Evolutionary conservation across 441 rosid genomes (phyloP).

Genomic region (Populus hybrid): DNA sequence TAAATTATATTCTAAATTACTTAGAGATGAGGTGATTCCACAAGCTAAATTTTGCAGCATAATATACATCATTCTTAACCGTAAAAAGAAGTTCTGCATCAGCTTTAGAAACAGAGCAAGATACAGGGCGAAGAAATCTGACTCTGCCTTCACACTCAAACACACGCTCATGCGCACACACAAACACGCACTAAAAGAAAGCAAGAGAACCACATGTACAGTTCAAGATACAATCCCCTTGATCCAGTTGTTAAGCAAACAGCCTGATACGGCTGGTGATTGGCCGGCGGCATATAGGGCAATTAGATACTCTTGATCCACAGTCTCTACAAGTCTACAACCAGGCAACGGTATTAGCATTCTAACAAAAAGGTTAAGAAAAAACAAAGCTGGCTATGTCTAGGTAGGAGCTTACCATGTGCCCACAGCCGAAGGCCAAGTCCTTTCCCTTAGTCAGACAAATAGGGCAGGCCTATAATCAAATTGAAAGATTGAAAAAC

Average conservation of each 20-base stretch:
- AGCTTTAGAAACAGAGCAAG: not conserved
- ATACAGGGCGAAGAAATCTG: not conserved
- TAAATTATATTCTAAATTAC: not conserved
- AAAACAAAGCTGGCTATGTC: not conserved
- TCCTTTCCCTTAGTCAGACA: slow-evolving; percentile 63
- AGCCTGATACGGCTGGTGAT: slow-evolving; percentile 61
- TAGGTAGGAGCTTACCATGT: slow-evolving; percentile 48
- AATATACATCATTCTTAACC: not conserved
- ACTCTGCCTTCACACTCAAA: not conserved
- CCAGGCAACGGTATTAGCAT: slow-evolving; percentile 2
- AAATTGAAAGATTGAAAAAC: slow-evolving; percentile 6
- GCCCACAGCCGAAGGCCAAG: slow-evolving; percentile 77
- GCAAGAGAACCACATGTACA: not conserved
- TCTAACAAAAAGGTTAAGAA: not conserved
- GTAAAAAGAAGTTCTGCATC: not conserved
- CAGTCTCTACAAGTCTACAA: slow-evolving; percentile 73
- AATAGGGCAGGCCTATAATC: slow-evolving; percentile 61
- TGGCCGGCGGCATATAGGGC: slow-evolving; percentile 73
- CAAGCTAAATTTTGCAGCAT: not conserved
- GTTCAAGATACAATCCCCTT: not conserved
- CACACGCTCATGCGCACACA: not conserved
- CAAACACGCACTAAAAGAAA: not conserved
- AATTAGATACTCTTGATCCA: slow-evolving; percentile 48
- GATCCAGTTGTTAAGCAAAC: slow-evolving; percentile 31
- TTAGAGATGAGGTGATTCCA: not conserved